Evolutionary conservation across 345 rosid species (phyloP).

Genomic region (Angophora floribunda): DNA sequence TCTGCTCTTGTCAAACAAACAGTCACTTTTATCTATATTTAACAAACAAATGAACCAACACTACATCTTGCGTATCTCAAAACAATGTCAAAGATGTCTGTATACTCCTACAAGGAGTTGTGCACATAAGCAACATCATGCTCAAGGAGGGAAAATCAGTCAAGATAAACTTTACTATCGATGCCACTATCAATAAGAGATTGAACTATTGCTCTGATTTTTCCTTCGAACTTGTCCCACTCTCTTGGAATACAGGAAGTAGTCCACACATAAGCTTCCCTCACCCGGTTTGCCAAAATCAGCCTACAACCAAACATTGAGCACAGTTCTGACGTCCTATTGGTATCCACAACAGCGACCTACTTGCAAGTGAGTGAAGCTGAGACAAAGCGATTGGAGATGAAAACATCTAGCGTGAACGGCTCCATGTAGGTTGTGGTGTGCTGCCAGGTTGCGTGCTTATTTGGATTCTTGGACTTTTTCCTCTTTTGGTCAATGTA

Average conservation of each 20-base stretch:
- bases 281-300: not conserved
- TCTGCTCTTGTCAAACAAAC: rapidly evolving
- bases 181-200: not conserved
- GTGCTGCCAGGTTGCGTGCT: too few relatives aligned
- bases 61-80: rapidly evolving
- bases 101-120: not conserved
- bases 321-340: not conserved
- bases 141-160: not conserved
- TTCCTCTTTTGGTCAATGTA: too few relatives aligned
- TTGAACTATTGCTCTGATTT: not conserved
- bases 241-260: not conserved
- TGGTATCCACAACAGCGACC: too few relatives aligned
- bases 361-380: too few relatives aligned
- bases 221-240: not conserved
- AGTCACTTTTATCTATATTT: rapidly evolving
- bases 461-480: too few relatives aligned
- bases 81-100: not conserved
- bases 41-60: too few relatives aligned
- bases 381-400: too few relatives aligned
- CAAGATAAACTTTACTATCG: not conserved
- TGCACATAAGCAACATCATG: not conserved
- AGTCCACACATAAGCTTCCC: not conserved
- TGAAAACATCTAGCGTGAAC: too few relatives aligned
- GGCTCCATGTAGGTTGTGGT: too few relatives aligned
- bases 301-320: not conserved